Conservation (phyloP, 1,284 basidiomycete genomes). For the Irpex rosettiformis region DNA sequence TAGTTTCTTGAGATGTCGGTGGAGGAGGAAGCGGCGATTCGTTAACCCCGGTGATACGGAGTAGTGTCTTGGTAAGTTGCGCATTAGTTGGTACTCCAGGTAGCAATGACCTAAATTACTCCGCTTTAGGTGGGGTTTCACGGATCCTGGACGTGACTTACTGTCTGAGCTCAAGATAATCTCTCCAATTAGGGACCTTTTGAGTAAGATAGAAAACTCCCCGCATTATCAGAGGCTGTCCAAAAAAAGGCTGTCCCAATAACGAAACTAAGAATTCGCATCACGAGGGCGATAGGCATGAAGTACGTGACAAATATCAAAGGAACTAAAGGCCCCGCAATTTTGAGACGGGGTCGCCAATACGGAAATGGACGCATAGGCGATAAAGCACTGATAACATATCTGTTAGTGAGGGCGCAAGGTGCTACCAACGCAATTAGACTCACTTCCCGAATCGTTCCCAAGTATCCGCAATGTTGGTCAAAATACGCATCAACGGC, state of each 20-base stretch:
- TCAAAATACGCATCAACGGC: constrained; percentile 32
- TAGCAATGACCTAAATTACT: constrained; percentile 38
- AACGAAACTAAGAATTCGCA: constrained; percentile 37
- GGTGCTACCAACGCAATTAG: background rate
- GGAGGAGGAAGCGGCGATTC: constrained; percentile 43
- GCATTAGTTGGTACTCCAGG: constrained; percentile 53
- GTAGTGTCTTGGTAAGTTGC: constrained; percentile 48
- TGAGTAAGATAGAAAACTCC: constrained; percentile 36
- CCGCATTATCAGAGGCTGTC: constrained; percentile 41
- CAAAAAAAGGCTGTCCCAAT: constrained; percentile 50
- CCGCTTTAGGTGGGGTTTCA: background rate
- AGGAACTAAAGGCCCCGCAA: constrained; percentile 30
- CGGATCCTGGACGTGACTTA: constrained; percentile 18
- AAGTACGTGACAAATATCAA: constrained; percentile 35
- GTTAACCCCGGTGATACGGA: constrained; percentile 43
- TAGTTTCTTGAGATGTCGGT: constrained; percentile 23
- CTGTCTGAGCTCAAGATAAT: constrained; percentile 41
- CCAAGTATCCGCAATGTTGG: constrained; percentile 30
- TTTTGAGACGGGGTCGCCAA: constrained; percentile 22
- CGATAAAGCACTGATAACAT: constrained; percentile 26
- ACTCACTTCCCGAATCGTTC: constrained; percentile 35
- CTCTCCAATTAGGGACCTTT: constrained; percentile 44
- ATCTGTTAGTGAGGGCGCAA: background rate
- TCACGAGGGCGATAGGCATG: constrained; percentile 39
- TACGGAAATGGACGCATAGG: constrained; percentile 36